Base-by-base conservation (phyloP, 352 stramenopile genomes). In the Pythium oligandrum region DNA sequence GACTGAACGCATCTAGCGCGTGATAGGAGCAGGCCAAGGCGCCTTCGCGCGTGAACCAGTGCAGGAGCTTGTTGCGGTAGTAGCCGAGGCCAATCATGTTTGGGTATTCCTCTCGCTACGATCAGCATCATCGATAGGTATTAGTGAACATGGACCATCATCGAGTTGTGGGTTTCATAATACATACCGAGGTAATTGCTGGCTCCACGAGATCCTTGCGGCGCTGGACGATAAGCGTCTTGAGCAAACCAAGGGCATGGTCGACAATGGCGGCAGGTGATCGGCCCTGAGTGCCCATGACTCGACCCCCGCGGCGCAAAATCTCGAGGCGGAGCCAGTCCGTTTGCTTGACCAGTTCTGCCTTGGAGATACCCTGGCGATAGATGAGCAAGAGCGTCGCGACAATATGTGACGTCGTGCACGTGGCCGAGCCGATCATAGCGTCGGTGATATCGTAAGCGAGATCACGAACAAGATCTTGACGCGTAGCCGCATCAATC, bases 41-140 rank as follows among this genome's bases (percentile, higher is more conserved):
- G 43, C 81, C 83, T 48, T 94, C 83, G 12, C 63, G 66, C 63
- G 86, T 83, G 59, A 94, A 94, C 83, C 80, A 91, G 64, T 94
- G 83, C 51, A 94, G 57, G 17, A 94, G 59, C 57, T 94, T 94
- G 64, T 94, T 94, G 61, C 83, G 79, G 66, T 94, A 94, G 59
- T 91, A 90, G 8, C 83, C 83, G 2, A 94, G 66, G 3, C 81
- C 81, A 56, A 94, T 91, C 77, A 92, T 90, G 65, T 94, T 94
- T 10, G 67, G 66, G 58, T 91, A 91, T 65, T 90, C 73, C 44
- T 92, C 83, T 6, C 78, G 73, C 79, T 90, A 47, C 34, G 58
- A 48, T 55, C 17, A 26, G 17, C 17, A 26, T 26, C 17, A 26
- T 26, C 17, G 17, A 26, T 26, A 26, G 17, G 17, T 26, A 26